These are phyloP conservation scores for Leccinum subgranulosum DNA, from an alignment of 768 basidiomycete species.

Conservation along the genomic window DNA sequence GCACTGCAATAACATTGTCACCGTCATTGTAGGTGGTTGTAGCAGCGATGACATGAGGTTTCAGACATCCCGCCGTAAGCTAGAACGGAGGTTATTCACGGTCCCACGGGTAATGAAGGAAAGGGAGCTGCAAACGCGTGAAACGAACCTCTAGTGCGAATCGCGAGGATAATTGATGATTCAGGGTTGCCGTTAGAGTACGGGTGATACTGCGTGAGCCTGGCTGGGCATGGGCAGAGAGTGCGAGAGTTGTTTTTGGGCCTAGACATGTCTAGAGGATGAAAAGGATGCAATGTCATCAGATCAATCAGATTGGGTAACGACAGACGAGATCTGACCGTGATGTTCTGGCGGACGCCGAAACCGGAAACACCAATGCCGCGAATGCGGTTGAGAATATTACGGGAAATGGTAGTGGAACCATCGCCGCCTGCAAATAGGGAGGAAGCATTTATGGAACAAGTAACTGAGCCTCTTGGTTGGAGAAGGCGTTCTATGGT, in stretches of 20 bases:
- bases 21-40: slow-evolving; percentile 48
- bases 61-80: slow-evolving; percentile 40
- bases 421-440: slow-evolving; percentile 40
- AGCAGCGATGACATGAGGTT: slow-evolving; percentile 40
- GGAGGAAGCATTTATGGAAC: slow-evolving; percentile 48
- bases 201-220: slow-evolving; percentile 27
- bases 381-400: slow-evolving; percentile 33
- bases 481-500: slow-evolving; percentile 39
- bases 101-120: slow-evolving; percentile 5
- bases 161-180: slow-evolving; percentile 73
- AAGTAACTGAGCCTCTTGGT: slow-evolving; percentile 43
- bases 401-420: slow-evolving; percentile 23
- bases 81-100: slow-evolving; percentile 23
- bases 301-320: slow-evolving; percentile 17
- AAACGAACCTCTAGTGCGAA: slow-evolving; percentile 43
- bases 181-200: slow-evolving; percentile 64
- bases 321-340: slow-evolving; percentile 34
- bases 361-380: slow-evolving; percentile 36
- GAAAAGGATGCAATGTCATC: slow-evolving; percentile 18
- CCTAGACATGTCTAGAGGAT: slow-evolving; percentile 45
- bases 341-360: slow-evolving; percentile 41
- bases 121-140: slow-evolving; percentile 17
- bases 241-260: slow-evolving; percentile 41
- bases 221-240: slow-evolving; percentile 38
- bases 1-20: slow-evolving; percentile 43